Percentiles rank a stretch among this genome's conserved stretches.
phyloP scores from a whole-genome alignment of 768 basidiomycete genomes.

The Rubroboletus pulcherrimus region DNA sequence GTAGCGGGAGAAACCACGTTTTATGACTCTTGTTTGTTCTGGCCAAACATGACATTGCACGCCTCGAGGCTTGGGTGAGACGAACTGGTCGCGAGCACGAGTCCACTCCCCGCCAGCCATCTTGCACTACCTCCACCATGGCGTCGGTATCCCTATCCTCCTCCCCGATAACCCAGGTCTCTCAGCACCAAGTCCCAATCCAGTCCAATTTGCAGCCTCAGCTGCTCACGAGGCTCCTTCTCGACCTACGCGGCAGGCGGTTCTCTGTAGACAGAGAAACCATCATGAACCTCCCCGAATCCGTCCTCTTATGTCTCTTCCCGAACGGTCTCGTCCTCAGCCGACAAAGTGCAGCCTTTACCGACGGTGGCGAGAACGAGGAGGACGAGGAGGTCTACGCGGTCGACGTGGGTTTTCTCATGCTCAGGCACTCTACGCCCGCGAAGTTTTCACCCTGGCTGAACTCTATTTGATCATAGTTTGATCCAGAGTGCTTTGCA shows the following conservation, averaged over 20 bases:
- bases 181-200: conserved; percentile 50
- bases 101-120: conserved; percentile 5
- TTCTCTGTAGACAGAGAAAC: conserved; percentile 97
- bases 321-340: conserved; percentile 95
- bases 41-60: conserved; percentile 26
- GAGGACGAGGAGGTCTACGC: conserved; percentile 91
- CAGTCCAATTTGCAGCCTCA: conserved; percentile 79
- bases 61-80: conserved; percentile 32
- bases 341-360: conserved; percentile 73
- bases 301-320: conserved; percentile 91
- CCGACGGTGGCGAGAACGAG: conserved; percentile 68
- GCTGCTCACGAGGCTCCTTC: conserved; percentile 80
- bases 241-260: conserved; percentile 87
- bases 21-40: conserved; percentile 26
- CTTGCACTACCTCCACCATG: conserved; percentile 28
- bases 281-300: conserved; percentile 98
- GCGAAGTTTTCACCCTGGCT: not conserved
- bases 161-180: conserved; percentile 53
- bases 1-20: not conserved
- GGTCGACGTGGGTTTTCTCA: conserved; percentile 76
- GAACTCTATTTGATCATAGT: conserved; percentile 46
- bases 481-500: conserved; percentile 95
- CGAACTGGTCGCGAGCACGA: conserved; percentile 16
- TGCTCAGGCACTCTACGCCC: conserved; percentile 3
- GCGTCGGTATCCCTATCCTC: conserved; percentile 44